Evolutionary conservation across 345 rosid species (phyloP), one percentile per base, ranked within the genome.

Genomic region (Boechera stricta): DNA sequence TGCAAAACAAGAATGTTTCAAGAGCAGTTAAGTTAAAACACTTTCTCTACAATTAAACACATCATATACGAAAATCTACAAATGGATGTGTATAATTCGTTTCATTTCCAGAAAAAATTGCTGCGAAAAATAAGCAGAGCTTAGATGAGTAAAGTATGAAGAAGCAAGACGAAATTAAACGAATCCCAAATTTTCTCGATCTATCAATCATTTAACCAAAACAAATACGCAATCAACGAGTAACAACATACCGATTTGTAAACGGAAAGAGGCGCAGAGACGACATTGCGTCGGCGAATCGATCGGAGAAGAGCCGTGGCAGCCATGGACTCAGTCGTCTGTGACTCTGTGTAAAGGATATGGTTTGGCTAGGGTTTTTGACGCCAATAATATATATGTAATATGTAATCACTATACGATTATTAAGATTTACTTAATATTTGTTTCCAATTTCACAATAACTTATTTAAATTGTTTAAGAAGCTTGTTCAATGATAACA

Each of bases 281-380:
- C 88, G 36, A 85, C 80, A 8, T 89, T 89, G 31, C 94, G 94
- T 35, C 94, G 93, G 41, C 94, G 82, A 10, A 94, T 8, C 45
- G 91, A 82, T 26, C 97, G 94, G 49, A 94, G 80, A 33, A 94
- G 71, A 63, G 85, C 85, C 0, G 88, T 85, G 26, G 90, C 64
- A 60, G 96, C 96, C 97, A 91, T 93, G 9, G 67, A 56, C 29
- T 4, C 60, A 49, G 24, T 21, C 1, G 24, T 1, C 24, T 21
- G 21, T 21, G 21, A 21, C 21, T 21, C 21, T 21, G 24, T 1
- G 24, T 21, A 63, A 21, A 21, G 24, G 24, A 1, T 21, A 21
- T 21, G 24, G 24, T 21, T 21, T 21, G 21, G 21, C 21, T 21
- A 21, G 24, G 24, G 24, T 21, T 21, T 21, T 21, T 21, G 24